Evolutionary conservation across 306 rosid species (phyloP), one percentile per base, ranked within the genome.

Genomic region (Rosa persica): DNA sequence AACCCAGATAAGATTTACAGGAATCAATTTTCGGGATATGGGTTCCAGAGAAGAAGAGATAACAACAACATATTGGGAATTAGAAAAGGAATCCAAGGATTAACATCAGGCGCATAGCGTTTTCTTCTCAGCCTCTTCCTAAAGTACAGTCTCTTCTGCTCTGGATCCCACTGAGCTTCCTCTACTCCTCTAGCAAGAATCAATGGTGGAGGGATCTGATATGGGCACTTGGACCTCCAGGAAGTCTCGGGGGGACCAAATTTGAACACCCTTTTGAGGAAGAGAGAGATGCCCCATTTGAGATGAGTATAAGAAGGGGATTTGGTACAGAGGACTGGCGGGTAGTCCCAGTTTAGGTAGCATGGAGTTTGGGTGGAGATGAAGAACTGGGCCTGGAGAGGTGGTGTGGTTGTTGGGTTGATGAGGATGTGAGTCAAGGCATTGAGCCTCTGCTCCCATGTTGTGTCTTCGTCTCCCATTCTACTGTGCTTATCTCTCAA

Each of bases 141-240:
- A 16, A 75, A 97, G 74, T 83, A 82, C 5, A 58, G 81, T 69
- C 68, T 82, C 78, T 82, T 85, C 61, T 89, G 77, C 77, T 87
- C 85, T 0, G 74, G 76, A 34, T 82, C 90, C 98, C 97, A 90
- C 57, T 51, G 84, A 34, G 93, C 88, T 52, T 85, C 89, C 1
- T 89, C 85, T 6, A 88, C 65, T 19, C 98, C 98, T 9, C 77
- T 54, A 0, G 98, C 97, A 3, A 94, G 93, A 69, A 85, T 81
- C 90, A 87, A 66, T 0, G 98, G 98, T 0, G 91, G 97, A 0
- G 98, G 98, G 57, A 81, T 93, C 22, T 87, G 98, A 52, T 68
- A 94, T 3, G 95, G 95, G 87, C 97, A 94, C 81, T 89, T 89
- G 77, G 93, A 88, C 46, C 97, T 82, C 98, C 98, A 92, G 1